phyloP scores from a whole-genome alignment of 495 filamentous ascomycete genomes.

The Penicillium maclennaniae region DNA sequence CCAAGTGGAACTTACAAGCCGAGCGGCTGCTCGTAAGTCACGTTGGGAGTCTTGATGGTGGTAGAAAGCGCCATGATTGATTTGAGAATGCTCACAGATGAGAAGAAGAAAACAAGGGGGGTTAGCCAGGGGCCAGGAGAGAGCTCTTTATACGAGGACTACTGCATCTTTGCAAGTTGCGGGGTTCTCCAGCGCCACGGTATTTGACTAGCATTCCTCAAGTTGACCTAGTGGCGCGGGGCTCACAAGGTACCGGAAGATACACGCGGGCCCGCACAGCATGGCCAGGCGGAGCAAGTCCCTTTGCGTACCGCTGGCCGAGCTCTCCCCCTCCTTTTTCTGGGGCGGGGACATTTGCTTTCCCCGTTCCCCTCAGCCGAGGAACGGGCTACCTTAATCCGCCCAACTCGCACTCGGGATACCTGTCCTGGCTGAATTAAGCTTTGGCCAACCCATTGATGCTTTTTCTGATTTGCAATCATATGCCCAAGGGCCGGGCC shows the following conservation, averaged over 20 bases:
- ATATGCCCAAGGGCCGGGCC: too few species aligned
- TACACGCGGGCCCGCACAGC: not conserved
- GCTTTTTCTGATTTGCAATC: too few species aligned
- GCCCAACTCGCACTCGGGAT: not conserved
- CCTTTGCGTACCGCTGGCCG: not conserved
- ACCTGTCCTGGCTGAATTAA: not conserved
- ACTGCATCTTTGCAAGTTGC: not conserved
- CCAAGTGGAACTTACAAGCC: slow-evolving; percentile 68
- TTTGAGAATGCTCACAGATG: slow-evolving; percentile 13
- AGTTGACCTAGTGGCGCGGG: not conserved
- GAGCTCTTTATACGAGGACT: not conserved
- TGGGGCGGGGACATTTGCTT: too few species aligned
- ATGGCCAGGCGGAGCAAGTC: not conserved
- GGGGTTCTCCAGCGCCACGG: not conserved
- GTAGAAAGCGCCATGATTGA: slow-evolving; percentile 36
- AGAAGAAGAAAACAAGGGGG: slow-evolving; percentile 9
- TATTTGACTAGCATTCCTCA: not conserved
- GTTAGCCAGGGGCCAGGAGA: slow-evolving; percentile 9
- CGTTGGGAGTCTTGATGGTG: slow-evolving; percentile 38
- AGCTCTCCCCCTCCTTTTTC: not conserved
- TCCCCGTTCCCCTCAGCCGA: not conserved
- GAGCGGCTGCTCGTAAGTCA: slow-evolving; percentile 77
- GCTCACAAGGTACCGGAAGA: not conserved
- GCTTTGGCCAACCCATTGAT: not conserved
- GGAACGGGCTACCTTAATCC: not conserved